These are phyloP conservation scores for Corylus americana DNA, from an alignment of 306 rosid species.

Conservation along the genomic window DNA sequence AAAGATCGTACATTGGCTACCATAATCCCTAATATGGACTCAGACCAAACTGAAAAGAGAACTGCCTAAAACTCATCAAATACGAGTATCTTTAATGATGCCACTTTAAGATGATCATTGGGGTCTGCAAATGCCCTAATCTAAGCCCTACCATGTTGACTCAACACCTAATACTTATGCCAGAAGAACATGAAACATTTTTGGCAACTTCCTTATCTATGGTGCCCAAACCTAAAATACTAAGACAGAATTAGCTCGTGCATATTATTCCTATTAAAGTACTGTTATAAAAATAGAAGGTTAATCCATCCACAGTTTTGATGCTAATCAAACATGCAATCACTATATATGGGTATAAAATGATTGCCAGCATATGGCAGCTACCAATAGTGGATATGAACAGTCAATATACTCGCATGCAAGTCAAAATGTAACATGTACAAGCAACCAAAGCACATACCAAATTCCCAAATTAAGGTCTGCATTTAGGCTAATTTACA, in stretches of 20 bases:
- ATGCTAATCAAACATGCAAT: not conserved
- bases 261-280: not conserved
- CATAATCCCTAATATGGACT: not conserved
- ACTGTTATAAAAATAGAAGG: not conserved
- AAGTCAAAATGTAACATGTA: not conserved
- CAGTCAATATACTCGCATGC: not conserved
- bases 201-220: not conserved
- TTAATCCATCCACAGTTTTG: not conserved
- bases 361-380: not conserved
- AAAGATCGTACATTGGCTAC: not conserved
- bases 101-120: not conserved
- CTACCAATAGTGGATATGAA: not conserved
- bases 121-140: not conserved
- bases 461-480: not conserved
- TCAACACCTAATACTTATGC: not conserved
- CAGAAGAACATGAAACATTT: not conserved
- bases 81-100: not conserved
- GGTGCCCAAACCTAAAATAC: not conserved
- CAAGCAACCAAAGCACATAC: not conserved
- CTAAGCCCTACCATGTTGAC: not conserved
- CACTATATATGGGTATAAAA: not conserved
- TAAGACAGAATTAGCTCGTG: not conserved
- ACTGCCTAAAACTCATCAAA: not conserved
- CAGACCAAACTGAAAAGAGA: not conserved
- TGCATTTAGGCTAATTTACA: not conserved